Conservation (phyloP, 1,139 yeast genomes). For the Arxiozyma bovina region DNA sequence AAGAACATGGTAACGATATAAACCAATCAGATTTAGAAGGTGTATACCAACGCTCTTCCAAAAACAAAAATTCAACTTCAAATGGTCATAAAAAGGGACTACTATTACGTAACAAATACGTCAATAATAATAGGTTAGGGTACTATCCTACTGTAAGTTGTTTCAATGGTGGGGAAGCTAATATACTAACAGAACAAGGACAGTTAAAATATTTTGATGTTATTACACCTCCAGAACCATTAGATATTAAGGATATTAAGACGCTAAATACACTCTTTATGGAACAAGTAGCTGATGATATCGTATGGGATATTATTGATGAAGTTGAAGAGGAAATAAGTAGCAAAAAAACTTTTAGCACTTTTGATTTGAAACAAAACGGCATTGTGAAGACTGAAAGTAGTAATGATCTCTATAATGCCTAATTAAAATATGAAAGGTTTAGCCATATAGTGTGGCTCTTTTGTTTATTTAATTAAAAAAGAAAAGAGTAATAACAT, state of each 20-base stretch:
- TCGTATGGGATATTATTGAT: constrained; percentile 75
- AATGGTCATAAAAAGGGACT: constrained; percentile 12
- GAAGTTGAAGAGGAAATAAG: constrained; percentile 58
- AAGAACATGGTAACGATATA: neutral
- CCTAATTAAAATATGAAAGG: too few relatives aligned
- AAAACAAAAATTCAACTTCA: neutral
- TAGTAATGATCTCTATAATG: neutral
- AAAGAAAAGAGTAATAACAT: too few relatives aligned
- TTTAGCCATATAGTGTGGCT: neutral
- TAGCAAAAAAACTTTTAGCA: neutral
- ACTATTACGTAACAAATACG: constrained; percentile 39
- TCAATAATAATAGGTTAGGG: constrained; percentile 76
- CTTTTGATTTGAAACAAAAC: neutral
- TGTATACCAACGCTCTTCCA: neutral
- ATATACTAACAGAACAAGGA: constrained; percentile 15
- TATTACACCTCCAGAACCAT: constrained; percentile 23
- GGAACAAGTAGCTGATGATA: constrained; percentile 70
- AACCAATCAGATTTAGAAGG: neutral
- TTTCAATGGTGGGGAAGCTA: constrained; percentile 68
- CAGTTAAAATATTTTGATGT: constrained; percentile 26
- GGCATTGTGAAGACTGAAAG: neutral
- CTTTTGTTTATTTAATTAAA: neutral
- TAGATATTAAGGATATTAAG: constrained; percentile 36
- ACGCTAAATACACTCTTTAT: constrained; percentile 56
- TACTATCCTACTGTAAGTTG: constrained; percentile 87